Base-by-base conservation (phyloP, 106 monocot species). In the Apostasia shenzhenica region DNA sequence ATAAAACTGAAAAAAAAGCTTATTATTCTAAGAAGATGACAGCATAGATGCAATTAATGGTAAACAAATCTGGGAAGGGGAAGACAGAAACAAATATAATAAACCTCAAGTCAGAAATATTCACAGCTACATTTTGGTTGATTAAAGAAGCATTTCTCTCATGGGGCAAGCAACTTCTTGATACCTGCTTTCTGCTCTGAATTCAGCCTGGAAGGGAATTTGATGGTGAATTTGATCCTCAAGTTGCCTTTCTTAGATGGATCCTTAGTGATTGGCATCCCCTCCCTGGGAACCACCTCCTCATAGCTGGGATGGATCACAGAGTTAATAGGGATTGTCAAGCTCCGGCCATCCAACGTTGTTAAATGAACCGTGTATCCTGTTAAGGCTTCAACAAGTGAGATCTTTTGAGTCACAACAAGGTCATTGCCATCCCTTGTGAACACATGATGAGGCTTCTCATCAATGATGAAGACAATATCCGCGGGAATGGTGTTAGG, bases 391-490 rank as follows among this genome's bases (percentile, higher is more conserved):
- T 75, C 61, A 12, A 67, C 59, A 42, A 68, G 50, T 2, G 75
- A 68, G 14, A 75, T 54, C 9, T 69, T 75, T 6, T 61, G 68
- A 2, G 75, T 68, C 10, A 43, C 8, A 4, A 61, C 37, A 5
- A 75, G 68, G 49, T 77, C 77, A 53, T 71, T 78, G 41, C 72
- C 78, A 13, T 79, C 73, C 43, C 73, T 59, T 6, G 50, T 48
- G 42, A 72, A 78, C 45, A 71, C 37, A 43, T 64, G 48, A 37
- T 77, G 77, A n/a, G 77, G 71, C 66, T 71, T 77, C 66, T 77
- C 77, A 51, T 77, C 77, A 5, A 77, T 55, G 12, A 77, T 66
- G 26, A 77, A 77, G 8, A 77, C 77, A 66, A 77, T 65, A 39
- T 77, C 77, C 51, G 77, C 77, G 41, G 77, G 77, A 58, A 77